Evolutionary conservation across 2,329 filamentous ascomycete species (phyloP).

Genomic region (Ceratocystis albifundus): DNA sequence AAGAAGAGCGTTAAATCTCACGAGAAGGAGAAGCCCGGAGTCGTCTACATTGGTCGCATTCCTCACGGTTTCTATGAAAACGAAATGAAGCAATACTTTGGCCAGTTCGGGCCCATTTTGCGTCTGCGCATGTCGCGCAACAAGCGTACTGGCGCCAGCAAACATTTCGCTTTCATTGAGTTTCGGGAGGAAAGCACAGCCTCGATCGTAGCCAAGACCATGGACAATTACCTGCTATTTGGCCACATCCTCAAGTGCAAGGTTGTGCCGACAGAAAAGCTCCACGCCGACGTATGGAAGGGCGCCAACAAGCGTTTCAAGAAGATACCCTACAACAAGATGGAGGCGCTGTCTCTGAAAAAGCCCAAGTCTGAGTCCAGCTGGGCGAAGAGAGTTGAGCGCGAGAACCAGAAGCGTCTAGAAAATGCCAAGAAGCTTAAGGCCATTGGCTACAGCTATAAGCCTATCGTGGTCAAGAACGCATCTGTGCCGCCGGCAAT

Average conservation of each 20-base stretch:
- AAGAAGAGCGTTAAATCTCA: slow-evolving; percentile 32
- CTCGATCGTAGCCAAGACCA: slow-evolving; percentile 83
- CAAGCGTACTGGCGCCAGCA: slow-evolving; percentile 78
- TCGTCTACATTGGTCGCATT: slow-evolving; percentile 82
- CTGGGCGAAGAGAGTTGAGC: slow-evolving; percentile 67
- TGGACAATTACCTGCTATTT: slow-evolving; percentile 96
- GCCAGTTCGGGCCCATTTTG: slow-evolving; percentile 77
- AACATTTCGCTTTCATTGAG: slow-evolving; percentile 92
- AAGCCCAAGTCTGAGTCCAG: slow-evolving; percentile 58
- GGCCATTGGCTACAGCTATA: slow-evolving; percentile 72
- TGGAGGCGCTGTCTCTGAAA: slow-evolving; percentile 64
- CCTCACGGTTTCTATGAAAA: slow-evolving; percentile 94
- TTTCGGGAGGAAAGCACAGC: slow-evolving; percentile 69
- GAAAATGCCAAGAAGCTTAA: slow-evolving; percentile 64
- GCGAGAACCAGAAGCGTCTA: slow-evolving; percentile 59
- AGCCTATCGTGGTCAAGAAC: slow-evolving; percentile 58
- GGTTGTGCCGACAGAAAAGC: slow-evolving; percentile 59
- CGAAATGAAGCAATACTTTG: slow-evolving; percentile 87
- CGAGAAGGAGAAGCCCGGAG: slow-evolving; percentile 51
- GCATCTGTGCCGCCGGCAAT: slow-evolving; percentile 34
- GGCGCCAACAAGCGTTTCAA: slow-evolving; percentile 86
- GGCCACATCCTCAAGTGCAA: slow-evolving; percentile 87
- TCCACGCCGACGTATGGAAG: slow-evolving; percentile 76
- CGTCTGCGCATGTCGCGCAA: slow-evolving; percentile 77
- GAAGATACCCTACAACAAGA: slow-evolving; percentile 73